Base-by-base conservation (phyloP, 768 basidiomycete species). In the Amanita jacksonii region DNA sequence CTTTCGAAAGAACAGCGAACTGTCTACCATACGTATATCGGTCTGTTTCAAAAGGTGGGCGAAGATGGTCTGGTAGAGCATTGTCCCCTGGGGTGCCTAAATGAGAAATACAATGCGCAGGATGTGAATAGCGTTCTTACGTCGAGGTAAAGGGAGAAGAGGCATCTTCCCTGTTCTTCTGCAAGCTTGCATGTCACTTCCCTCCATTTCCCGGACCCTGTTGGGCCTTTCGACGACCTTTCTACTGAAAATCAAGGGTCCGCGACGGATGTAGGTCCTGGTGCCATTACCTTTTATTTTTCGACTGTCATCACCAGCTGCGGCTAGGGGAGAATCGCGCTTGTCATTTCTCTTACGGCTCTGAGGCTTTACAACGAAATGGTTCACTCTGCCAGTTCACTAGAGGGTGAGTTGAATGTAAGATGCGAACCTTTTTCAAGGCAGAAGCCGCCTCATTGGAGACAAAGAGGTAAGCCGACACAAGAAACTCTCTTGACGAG, bases 1-100 rank as follows among this genome's bases (percentile, higher is more conserved):
- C 52, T 84, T 81, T 34, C 80, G 73, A 52, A 77, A 78, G 59
- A 91, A 86, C 5, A 91, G 58, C 0, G 88, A 89, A 40, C 69
- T 70, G 56, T 92, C 85, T 22, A 76, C 73, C 27, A 68, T 69
- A n/a, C 85, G 78, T 48, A 93, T 80, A 57, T 91, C 88, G 23
- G 85, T 85, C 53, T 87, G 81, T 49, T 77, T 71, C 38, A 89
- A 68, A 36, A 80, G 65, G 56, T 89, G 81, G 45, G 86, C 66
- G 56, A 78, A 77, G 43, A 87, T 66, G 7, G 82, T 82, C 55
- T 85, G 81, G 56, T 79, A 85, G 30, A 88, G 61, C 25, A 77
- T 77, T 19, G 75, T 74, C 62, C 84, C 81, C 83, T 89, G 60
- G 22, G 51, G 27, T n/a, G 34, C 34, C 15, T 69, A 57, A 35